phyloP scores from a whole-genome alignment of 139 green algal genomes.

The Trebouxia sp. region DNA sequence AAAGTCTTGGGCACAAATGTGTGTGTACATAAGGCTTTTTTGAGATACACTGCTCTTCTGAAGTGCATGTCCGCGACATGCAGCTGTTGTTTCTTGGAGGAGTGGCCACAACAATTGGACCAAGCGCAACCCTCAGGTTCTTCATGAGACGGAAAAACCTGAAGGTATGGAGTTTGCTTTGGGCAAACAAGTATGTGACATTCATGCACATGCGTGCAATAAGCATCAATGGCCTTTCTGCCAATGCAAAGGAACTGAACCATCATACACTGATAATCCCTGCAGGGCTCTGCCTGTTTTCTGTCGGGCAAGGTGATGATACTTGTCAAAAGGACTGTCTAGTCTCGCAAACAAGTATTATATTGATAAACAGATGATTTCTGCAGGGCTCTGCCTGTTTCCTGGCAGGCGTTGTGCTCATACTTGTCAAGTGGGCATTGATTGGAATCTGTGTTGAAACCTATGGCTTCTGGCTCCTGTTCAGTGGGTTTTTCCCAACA shows the following conservation, averaged over 20 bases:
- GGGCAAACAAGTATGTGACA: background rate
- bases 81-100: constrained; percentile 92
- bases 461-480: constrained; percentile 95
- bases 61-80: background rate
- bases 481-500: constrained; percentile 93
- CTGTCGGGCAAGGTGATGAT: constrained; percentile 80
- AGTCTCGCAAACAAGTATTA: too few relatives aligned
- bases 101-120: constrained; percentile 89
- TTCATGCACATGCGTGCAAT: background rate
- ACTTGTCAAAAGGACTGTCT: constrained; percentile 86
- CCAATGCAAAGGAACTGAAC: too few relatives aligned
- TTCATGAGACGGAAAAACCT: constrained; percentile 88
- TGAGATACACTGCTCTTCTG: background rate
- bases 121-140: constrained; percentile 80
- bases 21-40: background rate
- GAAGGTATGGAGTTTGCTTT: constrained; percentile 55
- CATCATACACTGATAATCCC: too few relatives aligned
- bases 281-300: constrained; percentile 75
- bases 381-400: constrained; percentile 75
- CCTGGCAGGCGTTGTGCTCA: constrained; percentile 75
- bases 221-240: too few relatives aligned
- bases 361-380: too few relatives aligned
- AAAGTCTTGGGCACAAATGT: too few relatives aligned
- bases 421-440: constrained; percentile 88
- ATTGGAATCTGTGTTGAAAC: constrained; percentile 84